A percentile compares a stretch with the other conserved stretches of the same genome.
Conservation (phyloP, 352 stramenopile species). For the Phytophthora cactorum region DNA sequence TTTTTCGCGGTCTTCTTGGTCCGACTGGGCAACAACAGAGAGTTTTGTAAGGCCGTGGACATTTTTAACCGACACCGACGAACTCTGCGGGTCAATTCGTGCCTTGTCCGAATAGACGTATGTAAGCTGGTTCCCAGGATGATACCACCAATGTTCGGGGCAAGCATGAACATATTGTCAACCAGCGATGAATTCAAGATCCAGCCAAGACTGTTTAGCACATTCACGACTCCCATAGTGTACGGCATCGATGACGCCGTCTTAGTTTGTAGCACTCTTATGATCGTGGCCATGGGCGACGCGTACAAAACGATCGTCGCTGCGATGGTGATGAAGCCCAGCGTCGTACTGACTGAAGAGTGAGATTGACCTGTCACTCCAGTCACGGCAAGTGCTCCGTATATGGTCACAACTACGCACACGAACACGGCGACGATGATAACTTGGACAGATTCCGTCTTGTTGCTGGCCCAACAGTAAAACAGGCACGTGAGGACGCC, state of each 20-base stretch:
- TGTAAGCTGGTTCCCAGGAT: background rate
- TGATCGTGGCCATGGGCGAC: slow-evolving; percentile 61
- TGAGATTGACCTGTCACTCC: slow-evolving; percentile 38
- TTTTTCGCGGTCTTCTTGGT: background rate
- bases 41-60: background rate
- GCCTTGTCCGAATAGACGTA: background rate
- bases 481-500: slow-evolving; percentile 20
- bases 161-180: slow-evolving; percentile 45
- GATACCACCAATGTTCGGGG: slow-evolving; percentile 30
- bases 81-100: background rate
- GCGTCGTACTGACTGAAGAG: slow-evolving; percentile 33
- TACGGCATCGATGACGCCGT: slow-evolving; percentile 54
- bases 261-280: slow-evolving; percentile 42
- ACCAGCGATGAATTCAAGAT: slow-evolving; percentile 41
- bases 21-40: background rate
- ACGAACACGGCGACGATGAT: slow-evolving; percentile 16
- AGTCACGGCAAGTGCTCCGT: slow-evolving; percentile 39
- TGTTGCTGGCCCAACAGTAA: slow-evolving; percentile 21
- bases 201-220: slow-evolving; percentile 52
- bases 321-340: slow-evolving; percentile 59
- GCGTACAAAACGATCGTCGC: slow-evolving; percentile 60
- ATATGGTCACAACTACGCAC: slow-evolving; percentile 31
- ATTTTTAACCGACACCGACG: background rate
- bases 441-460: background rate
- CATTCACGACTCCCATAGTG: slow-evolving; percentile 46